These are phyloP conservation scores for Eruca vesicaria DNA, from an alignment of 441 rosid genomes.

Conservation along the genomic window DNA sequence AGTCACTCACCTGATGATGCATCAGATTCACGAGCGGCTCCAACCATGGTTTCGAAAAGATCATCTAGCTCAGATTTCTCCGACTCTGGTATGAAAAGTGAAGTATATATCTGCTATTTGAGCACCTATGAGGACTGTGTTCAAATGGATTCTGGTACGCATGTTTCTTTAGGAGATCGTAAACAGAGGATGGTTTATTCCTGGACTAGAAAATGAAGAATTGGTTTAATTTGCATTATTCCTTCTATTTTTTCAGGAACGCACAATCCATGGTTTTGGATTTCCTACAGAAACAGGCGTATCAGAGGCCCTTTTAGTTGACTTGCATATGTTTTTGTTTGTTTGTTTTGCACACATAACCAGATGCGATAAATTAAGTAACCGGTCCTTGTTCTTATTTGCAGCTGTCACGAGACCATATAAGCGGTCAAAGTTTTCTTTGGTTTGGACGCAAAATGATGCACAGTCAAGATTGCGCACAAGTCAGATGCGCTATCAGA, in stretches of 20 bases:
- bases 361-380: constrained; percentile 11
- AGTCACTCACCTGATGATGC: constrained; percentile 42
- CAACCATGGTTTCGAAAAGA: constrained; percentile 42
- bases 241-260: neutral
- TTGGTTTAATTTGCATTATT: constrained; percentile 5
- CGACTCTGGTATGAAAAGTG: constrained; percentile 28
- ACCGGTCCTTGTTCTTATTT: constrained; percentile 37
- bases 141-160: constrained; percentile 1
- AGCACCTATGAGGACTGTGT: neutral
- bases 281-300: constrained; percentile 14
- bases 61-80: constrained; percentile 35
- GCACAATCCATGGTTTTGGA: neutral
- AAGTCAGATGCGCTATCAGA: constrained; percentile 33
- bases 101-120: constrained; percentile 7
- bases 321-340: neutral
- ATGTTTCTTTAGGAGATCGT: constrained; percentile 2
- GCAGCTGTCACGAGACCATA: constrained; percentile 38
- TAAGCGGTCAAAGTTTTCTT: constrained; percentile 59
- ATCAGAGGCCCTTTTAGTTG: constrained; percentile 1
- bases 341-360: constrained; percentile 3
- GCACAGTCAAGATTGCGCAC: constrained; percentile 34
- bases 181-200: neutral
- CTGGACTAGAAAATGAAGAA: neutral
- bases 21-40: constrained; percentile 39
- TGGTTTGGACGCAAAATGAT: constrained; percentile 75